A percentile compares a stretch with the other conserved stretches of the same genome.
These are phyloP conservation scores for Harrya chromipes DNA, from an alignment of 768 basidiomycete species.

Conservation along the genomic window DNA sequence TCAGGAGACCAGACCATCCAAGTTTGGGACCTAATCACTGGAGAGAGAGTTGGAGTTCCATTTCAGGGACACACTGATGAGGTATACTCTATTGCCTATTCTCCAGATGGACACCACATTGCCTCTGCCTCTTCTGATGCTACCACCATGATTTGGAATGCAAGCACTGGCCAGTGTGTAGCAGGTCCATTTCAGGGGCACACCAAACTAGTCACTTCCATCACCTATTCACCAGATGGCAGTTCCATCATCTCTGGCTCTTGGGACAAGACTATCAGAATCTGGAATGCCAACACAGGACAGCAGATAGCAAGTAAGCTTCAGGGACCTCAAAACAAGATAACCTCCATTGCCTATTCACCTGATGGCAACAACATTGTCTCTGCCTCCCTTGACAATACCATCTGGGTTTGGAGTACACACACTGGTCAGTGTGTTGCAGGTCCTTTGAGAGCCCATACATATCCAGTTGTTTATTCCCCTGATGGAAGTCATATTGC, in stretches of 20 bases:
- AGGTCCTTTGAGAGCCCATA: neutral
- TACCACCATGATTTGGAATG: constrained; percentile 21
- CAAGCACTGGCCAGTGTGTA: constrained; percentile 9
- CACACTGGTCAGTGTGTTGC: constrained; percentile 4
- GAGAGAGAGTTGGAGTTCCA: constrained; percentile 6
- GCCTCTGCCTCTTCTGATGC: constrained; percentile 23
- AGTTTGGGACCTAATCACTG: constrained; percentile 18
- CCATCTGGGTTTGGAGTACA: constrained; percentile 11
- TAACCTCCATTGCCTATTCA: constrained; percentile 15
- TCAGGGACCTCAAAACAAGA: neutral
- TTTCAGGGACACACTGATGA: constrained; percentile 3
- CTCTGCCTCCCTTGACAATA: constrained; percentile 9
- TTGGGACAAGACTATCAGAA: constrained; percentile 11
- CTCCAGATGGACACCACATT: constrained; percentile 22
- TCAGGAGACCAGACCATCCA: constrained; percentile 12
- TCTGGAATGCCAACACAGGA: constrained; percentile 14
- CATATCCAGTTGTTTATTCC: constrained; percentile 8
- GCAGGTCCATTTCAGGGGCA: constrained; percentile 19
- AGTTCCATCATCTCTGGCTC: constrained; percentile 14
- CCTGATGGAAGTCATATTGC: constrained; percentile 21
- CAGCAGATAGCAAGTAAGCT: neutral
- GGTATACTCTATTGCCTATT: constrained; percentile 21
- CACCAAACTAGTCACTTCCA: constrained; percentile 1
- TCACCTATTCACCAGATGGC: constrained; percentile 18
- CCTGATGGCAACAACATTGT: constrained; percentile 12